Conservation (phyloP, 371 early-diverging fungal species). For the Dichotomocladium elegans region DNA sequence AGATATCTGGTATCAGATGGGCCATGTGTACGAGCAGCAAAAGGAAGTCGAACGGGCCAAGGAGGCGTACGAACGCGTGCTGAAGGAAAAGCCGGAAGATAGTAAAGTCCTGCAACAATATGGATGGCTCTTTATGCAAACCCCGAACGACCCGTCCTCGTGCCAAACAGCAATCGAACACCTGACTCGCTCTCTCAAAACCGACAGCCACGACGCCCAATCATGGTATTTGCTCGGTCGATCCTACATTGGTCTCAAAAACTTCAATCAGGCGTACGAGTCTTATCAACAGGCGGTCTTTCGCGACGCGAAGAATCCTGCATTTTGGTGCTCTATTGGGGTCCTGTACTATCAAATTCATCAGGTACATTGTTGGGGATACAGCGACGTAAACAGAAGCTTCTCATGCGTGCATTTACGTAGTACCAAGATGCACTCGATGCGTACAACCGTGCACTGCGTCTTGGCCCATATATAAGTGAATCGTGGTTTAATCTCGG, state of each 20-base stretch:
- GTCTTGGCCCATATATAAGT: slow-evolving; percentile 87
- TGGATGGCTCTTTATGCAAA: slow-evolving; percentile 93
- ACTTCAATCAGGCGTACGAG: slow-evolving; percentile 94
- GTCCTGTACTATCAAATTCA: slow-evolving; percentile 96
- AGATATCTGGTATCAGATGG: slow-evolving; percentile 98
- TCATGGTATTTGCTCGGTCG: slow-evolving; percentile 95
- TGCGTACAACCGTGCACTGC: slow-evolving; percentile 94
- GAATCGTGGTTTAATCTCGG: slow-evolving; percentile 98
- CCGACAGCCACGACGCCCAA: slow-evolving; percentile 87
- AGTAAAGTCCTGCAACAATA: slow-evolving; percentile 95
- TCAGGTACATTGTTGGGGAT: slow-evolving; percentile 34
- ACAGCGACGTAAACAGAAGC: background rate
- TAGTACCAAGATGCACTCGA: slow-evolving; percentile 95
- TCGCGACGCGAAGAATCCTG: slow-evolving; percentile 91
- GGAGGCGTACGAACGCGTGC: slow-evolving; percentile 90
- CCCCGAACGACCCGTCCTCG: slow-evolving; percentile 71
- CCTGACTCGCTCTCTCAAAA: slow-evolving; percentile 79
- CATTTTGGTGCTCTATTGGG: slow-evolving; percentile 98
- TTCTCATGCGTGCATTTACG: background rate
- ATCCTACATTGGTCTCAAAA: slow-evolving; percentile 94
- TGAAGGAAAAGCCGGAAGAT: slow-evolving; percentile 87
- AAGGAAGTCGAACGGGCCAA: slow-evolving; percentile 83
- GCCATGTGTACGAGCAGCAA: slow-evolving; percentile 94
- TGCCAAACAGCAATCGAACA: slow-evolving; percentile 83
- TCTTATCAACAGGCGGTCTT: slow-evolving; percentile 97